A percentile compares a stretch with the other conserved stretches of the same genome.
phyloP scores from a whole-genome alignment of 2,329 filamentous ascomycete genomes.

The Berkeleyomyces basicola region DNA sequence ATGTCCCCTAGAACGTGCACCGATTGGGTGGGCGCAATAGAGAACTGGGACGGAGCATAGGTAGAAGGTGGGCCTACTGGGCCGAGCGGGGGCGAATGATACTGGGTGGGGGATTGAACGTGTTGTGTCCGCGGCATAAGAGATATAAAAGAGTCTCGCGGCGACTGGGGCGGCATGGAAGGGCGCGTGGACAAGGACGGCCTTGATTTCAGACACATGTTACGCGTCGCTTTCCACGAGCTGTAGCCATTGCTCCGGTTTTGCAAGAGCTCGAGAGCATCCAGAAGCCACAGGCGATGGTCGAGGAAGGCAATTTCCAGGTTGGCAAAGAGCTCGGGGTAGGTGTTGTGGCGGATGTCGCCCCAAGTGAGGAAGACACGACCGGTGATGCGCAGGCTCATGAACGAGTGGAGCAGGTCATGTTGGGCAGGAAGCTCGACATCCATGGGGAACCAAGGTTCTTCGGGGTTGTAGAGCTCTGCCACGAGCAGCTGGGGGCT shows the following conservation, averaged over 20 bases:
- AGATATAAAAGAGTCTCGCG: neutral
- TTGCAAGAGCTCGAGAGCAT: constrained; percentile 14
- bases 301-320: constrained; percentile 41
- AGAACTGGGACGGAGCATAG: too few relatives aligned
- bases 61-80: too few relatives aligned
- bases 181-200: neutral
- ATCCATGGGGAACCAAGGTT: constrained; percentile 31
- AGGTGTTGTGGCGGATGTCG: constrained; percentile 27
- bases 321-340: constrained; percentile 34
- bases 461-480: constrained; percentile 42
- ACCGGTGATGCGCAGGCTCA: constrained; percentile 49
- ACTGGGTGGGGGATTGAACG: neutral
- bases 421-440: constrained; percentile 12
- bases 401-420: constrained; percentile 36
- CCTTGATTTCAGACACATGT: neutral
- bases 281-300: constrained; percentile 22
- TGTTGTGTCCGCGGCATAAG: neutral
- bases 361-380: constrained; percentile 41
- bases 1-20: too few relatives aligned
- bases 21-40: too few relatives aligned
- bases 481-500: constrained; percentile 47
- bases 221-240: constrained; percentile 5
- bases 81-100: neutral
- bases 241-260: constrained; percentile 14
- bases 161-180: neutral